Conservation (phyloP, 139 green algal genomes). For the Picochlorum sp. region DNA sequence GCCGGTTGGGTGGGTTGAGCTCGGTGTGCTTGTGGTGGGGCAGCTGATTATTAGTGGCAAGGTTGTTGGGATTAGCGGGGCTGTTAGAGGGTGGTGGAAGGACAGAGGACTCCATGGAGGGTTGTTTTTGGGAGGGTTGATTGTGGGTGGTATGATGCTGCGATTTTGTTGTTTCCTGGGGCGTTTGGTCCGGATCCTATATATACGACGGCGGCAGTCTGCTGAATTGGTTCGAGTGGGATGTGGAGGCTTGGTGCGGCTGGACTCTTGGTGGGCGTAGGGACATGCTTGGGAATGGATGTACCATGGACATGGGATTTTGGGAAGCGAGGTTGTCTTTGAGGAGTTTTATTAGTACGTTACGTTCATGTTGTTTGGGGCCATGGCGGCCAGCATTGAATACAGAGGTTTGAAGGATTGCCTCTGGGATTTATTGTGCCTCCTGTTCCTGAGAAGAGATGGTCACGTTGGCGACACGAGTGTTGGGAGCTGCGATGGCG, state of each 20-base stretch:
- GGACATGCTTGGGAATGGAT: conserved; percentile 63
- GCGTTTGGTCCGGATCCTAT: conserved; percentile 17
- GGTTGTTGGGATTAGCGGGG: conserved; percentile 23
- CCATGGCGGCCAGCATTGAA: conserved; percentile 20
- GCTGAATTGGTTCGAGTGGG: neutral
- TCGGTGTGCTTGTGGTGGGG: conserved; percentile 5
- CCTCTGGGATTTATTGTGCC: conserved; percentile 8
- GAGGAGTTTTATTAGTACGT: conserved; percentile 22
- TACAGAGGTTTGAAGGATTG: conserved; percentile 9
- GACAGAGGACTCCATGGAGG: conserved; percentile 10
- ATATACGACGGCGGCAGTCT: too few relatives aligned
- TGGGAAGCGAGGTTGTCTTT: conserved; percentile 41
- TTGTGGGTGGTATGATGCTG: conserved; percentile 18
- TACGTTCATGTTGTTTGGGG: conserved; percentile 53
- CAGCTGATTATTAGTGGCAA: conserved; percentile 6
- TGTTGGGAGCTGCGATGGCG: neutral
- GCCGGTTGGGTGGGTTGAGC: conserved; percentile 4
- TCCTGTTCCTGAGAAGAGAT: neutral
- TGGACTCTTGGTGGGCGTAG: conserved; percentile 59
- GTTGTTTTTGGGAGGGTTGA: conserved; percentile 19
- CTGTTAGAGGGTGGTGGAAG: conserved; percentile 16
- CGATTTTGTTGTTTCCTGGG: conserved; percentile 1
- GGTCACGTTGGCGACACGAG: conserved; percentile 5
- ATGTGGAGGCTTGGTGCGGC: neutral
- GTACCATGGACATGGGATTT: conserved; percentile 70